These are phyloP conservation scores for Sporothrix luriei DNA, from an alignment of 2,329 filamentous ascomycete genomes.

Conservation along the genomic window DNA sequence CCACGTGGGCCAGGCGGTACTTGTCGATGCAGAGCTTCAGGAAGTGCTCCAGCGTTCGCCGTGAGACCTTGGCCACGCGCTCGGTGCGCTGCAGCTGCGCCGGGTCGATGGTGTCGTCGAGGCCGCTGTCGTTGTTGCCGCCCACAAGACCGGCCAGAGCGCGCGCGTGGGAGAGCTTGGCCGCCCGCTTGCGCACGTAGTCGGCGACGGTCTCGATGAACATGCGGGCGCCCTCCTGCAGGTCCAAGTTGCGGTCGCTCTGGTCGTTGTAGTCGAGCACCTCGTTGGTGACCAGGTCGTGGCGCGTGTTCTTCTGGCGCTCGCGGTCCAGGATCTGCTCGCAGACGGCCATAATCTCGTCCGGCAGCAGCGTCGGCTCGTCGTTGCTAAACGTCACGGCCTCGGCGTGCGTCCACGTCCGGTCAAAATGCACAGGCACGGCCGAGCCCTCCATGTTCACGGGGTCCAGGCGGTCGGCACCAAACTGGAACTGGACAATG, in stretches of 20 bases:
- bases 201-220: conserved; percentile 79
- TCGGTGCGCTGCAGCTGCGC: conserved; percentile 56
- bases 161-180: conserved; percentile 57
- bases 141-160: conserved; percentile 54
- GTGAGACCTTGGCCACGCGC: conserved; percentile 81
- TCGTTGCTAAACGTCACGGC: conserved; percentile 76
- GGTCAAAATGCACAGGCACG: conserved; percentile 86
- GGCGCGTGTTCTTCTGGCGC: conserved; percentile 63
- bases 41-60: conserved; percentile 72
- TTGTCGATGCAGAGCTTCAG: conserved; percentile 82
- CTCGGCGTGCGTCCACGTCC: conserved; percentile 83
- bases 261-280: conserved; percentile 69
- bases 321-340: conserved; percentile 68
- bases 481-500: conserved; percentile 96
- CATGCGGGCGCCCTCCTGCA: conserved; percentile 77
- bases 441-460: conserved; percentile 97
- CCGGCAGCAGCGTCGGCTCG: conserved; percentile 71
- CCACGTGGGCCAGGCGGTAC: conserved; percentile 86
- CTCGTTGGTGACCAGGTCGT: conserved; percentile 63
- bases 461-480: conserved; percentile 91
- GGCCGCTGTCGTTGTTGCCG: conserved; percentile 35
- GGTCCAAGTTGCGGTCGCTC: conserved; percentile 70
- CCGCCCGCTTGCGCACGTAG: conserved; percentile 66
- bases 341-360: conserved; percentile 71
- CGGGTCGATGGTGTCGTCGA: conserved; percentile 37